These are phyloP conservation scores for Guyanaporus albipodus DNA, from an alignment of 768 basidiomycete genomes.

Conservation along the genomic window DNA sequence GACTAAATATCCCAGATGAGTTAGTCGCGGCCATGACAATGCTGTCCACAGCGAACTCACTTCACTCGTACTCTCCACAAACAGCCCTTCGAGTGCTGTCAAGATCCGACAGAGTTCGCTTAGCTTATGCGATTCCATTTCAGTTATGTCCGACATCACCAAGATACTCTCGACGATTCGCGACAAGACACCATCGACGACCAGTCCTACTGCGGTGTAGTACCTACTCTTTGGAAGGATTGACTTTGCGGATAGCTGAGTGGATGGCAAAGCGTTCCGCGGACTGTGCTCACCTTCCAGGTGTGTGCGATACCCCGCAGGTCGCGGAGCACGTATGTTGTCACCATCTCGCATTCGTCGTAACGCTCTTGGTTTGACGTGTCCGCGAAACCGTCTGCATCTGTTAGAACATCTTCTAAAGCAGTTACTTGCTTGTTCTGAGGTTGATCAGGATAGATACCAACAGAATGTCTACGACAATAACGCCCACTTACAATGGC, in stretches of 20 bases:
- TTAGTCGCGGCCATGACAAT: not conserved
- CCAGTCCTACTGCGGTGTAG: constrained; percentile 63
- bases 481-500: constrained; percentile 51
- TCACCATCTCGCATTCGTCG: constrained; percentile 68
- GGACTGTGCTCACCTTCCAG: constrained; percentile 60
- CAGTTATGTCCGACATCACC: constrained; percentile 80
- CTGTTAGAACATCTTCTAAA: constrained; percentile 42
- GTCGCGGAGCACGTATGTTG: constrained; percentile 58
- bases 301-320: constrained; percentile 60
- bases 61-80: constrained; percentile 60
- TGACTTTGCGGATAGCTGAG: constrained; percentile 38
- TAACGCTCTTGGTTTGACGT: constrained; percentile 71
- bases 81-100: constrained; percentile 75
- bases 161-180: constrained; percentile 71
- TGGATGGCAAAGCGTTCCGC: not conserved
- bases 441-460: not conserved
- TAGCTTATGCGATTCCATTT: constrained; percentile 77
- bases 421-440: constrained; percentile 23
- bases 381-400: constrained; percentile 62
- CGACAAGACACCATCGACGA: constrained; percentile 65
- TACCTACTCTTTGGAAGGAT: constrained; percentile 70
- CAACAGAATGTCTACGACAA: not conserved
- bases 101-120: constrained; percentile 81
- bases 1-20: constrained; percentile 37
- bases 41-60: constrained; percentile 33